Conservation (phyloP, 345 rosid genomes). For the Orychophragmus violaceus region DNA sequence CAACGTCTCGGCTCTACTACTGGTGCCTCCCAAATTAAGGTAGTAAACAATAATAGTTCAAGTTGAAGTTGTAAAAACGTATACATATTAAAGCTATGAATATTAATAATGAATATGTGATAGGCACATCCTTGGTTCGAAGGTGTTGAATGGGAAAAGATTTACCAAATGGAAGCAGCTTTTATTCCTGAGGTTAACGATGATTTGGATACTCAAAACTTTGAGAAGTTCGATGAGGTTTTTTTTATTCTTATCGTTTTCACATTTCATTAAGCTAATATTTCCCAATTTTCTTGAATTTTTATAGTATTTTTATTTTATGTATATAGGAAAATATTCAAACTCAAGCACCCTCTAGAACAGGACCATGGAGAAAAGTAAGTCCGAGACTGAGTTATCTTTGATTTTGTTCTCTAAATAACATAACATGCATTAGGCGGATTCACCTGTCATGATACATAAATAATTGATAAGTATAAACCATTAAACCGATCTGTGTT, state of each 20-base stretch:
- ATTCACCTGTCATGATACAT: too few relatives aligned
- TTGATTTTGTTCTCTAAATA: neutral
- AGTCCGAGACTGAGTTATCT: neutral
- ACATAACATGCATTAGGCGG: too few relatives aligned
- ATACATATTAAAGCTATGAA: neutral
- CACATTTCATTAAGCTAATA: neutral
- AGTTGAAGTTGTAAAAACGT: too few relatives aligned
- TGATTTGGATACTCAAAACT: constrained; percentile 92
- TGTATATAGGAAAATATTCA: constrained; percentile 37
- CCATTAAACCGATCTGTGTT: too few relatives aligned
- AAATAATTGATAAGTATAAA: too few relatives aligned
- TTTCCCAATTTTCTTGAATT: neutral
- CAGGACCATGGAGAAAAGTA: constrained; percentile 88
- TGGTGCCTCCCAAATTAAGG: constrained; percentile 86
- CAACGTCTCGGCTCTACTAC: constrained; percentile 78
- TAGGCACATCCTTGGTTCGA: constrained; percentile 83
- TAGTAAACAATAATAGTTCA: constrained; percentile 9
- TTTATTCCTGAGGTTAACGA: constrained; percentile 79
- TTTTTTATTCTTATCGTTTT: neutral
- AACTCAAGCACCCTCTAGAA: constrained; percentile 36
- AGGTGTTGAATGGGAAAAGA: constrained; percentile 67
- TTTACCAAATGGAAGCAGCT: constrained; percentile 85
- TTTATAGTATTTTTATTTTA: constrained; percentile 8
- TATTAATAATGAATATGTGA: neutral
- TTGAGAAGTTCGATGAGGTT: constrained; percentile 95